Evolutionary conservation across 1,284 basidiomycete species (phyloP).

Genomic region (Sanghuangporus baumii): DNA sequence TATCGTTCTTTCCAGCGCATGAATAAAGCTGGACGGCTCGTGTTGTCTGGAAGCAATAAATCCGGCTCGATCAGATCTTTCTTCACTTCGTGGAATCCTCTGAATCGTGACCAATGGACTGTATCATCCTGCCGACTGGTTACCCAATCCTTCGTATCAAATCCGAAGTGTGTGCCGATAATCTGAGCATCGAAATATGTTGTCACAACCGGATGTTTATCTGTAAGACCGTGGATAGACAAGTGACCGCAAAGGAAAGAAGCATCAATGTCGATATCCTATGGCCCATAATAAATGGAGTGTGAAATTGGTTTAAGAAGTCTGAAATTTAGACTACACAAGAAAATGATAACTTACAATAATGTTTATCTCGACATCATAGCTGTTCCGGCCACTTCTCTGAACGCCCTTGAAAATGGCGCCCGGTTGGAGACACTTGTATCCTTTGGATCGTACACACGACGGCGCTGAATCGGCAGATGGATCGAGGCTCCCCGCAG

Average conservation of each 20-base stretch:
- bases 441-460: slow-evolving; percentile 65
- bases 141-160: slow-evolving; percentile 82
- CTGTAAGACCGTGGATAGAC: slow-evolving; percentile 82
- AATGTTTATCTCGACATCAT: slow-evolving; percentile 80
- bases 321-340: neutral
- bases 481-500: slow-evolving; percentile 39
- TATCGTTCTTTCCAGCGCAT: slow-evolving; percentile 98
- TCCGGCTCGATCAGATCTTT: slow-evolving; percentile 70
- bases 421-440: slow-evolving; percentile 79
- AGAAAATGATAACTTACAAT: slow-evolving; percentile 46
- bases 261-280: slow-evolving; percentile 80
- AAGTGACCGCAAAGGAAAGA: slow-evolving; percentile 86
- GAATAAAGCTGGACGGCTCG: slow-evolving; percentile 74
- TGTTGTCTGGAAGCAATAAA: slow-evolving; percentile 63
- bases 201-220: slow-evolving; percentile 86
- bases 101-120: slow-evolving; percentile 88
- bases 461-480: slow-evolving; percentile 69
- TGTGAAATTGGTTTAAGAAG: neutral
- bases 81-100: slow-evolving; percentile 77
- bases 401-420: slow-evolving; percentile 78
- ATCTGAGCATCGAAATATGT: slow-evolving; percentile 95
- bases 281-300: neutral
- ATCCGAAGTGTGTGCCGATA: slow-evolving; percentile 82
- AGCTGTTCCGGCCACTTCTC: slow-evolving; percentile 78
- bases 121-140: slow-evolving; percentile 85